Base-by-base conservation (phyloP, 306 rosid species). In the Lotus japonicus region DNA sequence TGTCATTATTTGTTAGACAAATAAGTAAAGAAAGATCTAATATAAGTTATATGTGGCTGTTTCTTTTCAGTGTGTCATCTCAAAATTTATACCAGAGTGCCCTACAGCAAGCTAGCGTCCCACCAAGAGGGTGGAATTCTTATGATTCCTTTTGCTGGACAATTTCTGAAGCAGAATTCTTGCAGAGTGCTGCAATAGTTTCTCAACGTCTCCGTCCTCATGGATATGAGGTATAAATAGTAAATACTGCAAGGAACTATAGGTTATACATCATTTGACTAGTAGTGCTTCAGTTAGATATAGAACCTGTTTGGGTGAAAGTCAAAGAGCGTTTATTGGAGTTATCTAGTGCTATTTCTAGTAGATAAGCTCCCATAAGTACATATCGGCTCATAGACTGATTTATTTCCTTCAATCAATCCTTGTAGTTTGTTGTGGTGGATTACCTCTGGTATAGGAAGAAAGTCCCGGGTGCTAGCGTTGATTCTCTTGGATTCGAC, bases 41-140 rank as follows among this genome's bases (percentile, higher is more conserved):
- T 31, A 48, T 64, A 42, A 66, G 51, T 26, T 58, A 11, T 31
- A 51, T 79, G 66, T 62, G 59, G 18, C 33, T 12, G 59, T 64
- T 57, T 50, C 23, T 19, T 83, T 84, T 58, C 85, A 90, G 98
- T 69, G 89, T 82, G 23, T 80, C 70, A 33, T 81, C 89, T n/a
- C 68, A 68, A 66, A 75, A 62, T 72, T 12, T 52, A 31, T 73
- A 81, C 7, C 19, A 7, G 62, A 68, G 57, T 14, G 18, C 38
- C 43, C 42, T 14, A 33, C 76, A 76, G 50, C 89, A 44, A 70
- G 99, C 88, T 1, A 71, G 70, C 73, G 43, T 81, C 72, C 99
- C 99, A 7, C 97, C 96, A 36, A 88, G 96, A 87, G 99, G 97
- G 58, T 95, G 99, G 99, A 95, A 95, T 79, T 90, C 99, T n/a